phyloP scores from a whole-genome alignment of 352 stramenopile genomes.

The Phytopythium boreale region DNA sequence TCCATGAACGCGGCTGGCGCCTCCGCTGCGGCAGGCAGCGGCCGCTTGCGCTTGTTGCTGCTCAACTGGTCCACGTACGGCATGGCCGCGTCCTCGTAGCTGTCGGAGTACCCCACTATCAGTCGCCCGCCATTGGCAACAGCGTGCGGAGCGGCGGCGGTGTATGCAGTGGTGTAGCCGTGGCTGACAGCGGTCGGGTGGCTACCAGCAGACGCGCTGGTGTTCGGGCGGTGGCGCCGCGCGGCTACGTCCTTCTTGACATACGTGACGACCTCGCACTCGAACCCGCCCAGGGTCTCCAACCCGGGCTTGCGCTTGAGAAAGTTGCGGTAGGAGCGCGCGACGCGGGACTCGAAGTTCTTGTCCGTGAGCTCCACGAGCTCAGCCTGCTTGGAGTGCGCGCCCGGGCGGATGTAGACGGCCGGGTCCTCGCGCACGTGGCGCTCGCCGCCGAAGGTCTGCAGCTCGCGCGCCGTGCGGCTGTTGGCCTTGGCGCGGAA shows the following conservation, averaged over 20 bases:
- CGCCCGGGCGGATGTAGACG: slow-evolving; percentile 75
- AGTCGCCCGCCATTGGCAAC: neutral
- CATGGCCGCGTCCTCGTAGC: neutral
- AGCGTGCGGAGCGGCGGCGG: neutral
- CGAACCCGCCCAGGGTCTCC: slow-evolving; percentile 22
- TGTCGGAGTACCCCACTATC: neutral
- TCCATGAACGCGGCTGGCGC: neutral
- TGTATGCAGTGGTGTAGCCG: neutral
- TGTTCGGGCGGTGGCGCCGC: slow-evolving; percentile 12
- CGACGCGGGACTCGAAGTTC: slow-evolving; percentile 72
- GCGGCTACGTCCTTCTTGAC: slow-evolving; percentile 49
- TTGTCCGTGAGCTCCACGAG: slow-evolving; percentile 56
- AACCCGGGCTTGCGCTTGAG: slow-evolving; percentile 59
- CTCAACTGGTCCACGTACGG: neutral
- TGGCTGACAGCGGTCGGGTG: neutral
- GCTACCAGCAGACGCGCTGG: neutral
- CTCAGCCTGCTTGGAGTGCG: slow-evolving; percentile 81
- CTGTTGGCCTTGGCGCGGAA: slow-evolving; percentile 68
- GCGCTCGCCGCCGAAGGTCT: slow-evolving; percentile 30
- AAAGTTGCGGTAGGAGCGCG: slow-evolving; percentile 74
- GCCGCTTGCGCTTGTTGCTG: slow-evolving; percentile 8
- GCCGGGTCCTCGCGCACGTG: slow-evolving; percentile 58
- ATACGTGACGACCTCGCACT: slow-evolving; percentile 75
- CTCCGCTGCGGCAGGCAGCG: neutral
- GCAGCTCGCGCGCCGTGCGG: slow-evolving; percentile 51